These are phyloP conservation scores for Boletus patriciae DNA, from an alignment of 768 basidiomycete species.

Conservation along the genomic window DNA sequence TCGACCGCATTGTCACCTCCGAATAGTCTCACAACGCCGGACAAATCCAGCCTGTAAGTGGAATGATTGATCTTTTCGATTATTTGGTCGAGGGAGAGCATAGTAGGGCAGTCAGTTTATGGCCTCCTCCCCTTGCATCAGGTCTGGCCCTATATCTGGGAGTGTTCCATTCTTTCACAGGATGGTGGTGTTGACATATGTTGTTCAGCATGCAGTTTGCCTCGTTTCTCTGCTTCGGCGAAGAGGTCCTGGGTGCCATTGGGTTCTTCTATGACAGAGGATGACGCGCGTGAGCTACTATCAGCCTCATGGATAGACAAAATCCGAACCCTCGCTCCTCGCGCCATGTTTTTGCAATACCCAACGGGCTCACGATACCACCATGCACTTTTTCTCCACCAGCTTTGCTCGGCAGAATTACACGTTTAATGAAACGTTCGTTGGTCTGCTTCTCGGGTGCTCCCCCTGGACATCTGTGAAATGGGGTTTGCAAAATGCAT, in stretches of 20 bases:
- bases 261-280: not conserved
- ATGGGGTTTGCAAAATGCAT: not conserved
- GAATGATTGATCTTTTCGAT: constrained; percentile 11
- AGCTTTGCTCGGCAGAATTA: not conserved
- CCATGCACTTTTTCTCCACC: too few relatives aligned
- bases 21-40: constrained; percentile 34
- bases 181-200: not conserved
- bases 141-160: constrained; percentile 9
- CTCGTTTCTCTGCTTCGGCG: not conserved
- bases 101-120: not conserved
- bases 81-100: constrained; percentile 16
- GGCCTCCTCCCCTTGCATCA: not conserved
- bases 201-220: not conserved
- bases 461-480: not conserved
- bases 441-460: not conserved
- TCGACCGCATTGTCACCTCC: constrained; percentile 35
- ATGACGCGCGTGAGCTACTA: not conserved
- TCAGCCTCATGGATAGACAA: not conserved
- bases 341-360: not conserved
- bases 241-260: not conserved
- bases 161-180: not conserved
- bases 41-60: constrained; percentile 24
- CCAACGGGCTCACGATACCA: too few relatives aligned
- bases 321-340: not conserved
- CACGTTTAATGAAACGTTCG: not conserved